Base-by-base conservation (phyloP, 768 basidiomycete species). In the Coprinopsis strossmayeri region DNA sequence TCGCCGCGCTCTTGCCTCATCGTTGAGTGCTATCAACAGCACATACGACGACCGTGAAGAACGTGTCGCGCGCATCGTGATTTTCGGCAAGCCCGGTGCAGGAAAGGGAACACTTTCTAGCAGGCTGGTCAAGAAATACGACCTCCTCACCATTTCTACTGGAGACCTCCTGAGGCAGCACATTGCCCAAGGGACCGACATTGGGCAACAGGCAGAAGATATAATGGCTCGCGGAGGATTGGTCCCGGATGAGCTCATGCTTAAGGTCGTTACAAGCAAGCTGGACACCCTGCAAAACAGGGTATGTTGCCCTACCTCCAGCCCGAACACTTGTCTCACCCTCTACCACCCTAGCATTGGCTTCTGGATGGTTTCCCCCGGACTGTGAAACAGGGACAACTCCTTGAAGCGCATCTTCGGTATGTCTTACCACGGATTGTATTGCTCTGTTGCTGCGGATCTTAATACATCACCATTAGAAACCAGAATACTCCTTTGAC, bases 351-450 rank as follows among this genome's bases (percentile, higher is more conserved):
- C 43, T 52, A 92, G 87, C 84, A 88, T 59, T 94, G 92, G 92
- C 86, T 95, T 54, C 64, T 94, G 37, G 93, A 95, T 55, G 93
- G 93, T 24, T 94, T 95, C 59, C 93, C 93, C 45, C 82, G 92
- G 30, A 95, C 91, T 10, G 67, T 91, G 1, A 79, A 74, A n/a
- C 92, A 95, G 64, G 91, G 85, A 2, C 71, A 80, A 61, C 71
- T 91, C 38, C 73, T 95, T 7, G 87, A 94, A 66, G 69, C 72
- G 17, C 79, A 90, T 64, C 77, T 94, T 45, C 74, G 74, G 86
- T 87, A 55, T 32, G 78, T 64, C 34, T 24, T 53, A 20, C 27
- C 18, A 37, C 27, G 43, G 25, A n/a, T 21, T 17, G 21, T 26
- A 25, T 41, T 2, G 15, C n/a, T 9, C 21, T 35, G 12, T 18